Evolutionary conservation across 345 rosid genomes (phyloP).

Genomic region (Melaleuca quinquenervia): DNA sequence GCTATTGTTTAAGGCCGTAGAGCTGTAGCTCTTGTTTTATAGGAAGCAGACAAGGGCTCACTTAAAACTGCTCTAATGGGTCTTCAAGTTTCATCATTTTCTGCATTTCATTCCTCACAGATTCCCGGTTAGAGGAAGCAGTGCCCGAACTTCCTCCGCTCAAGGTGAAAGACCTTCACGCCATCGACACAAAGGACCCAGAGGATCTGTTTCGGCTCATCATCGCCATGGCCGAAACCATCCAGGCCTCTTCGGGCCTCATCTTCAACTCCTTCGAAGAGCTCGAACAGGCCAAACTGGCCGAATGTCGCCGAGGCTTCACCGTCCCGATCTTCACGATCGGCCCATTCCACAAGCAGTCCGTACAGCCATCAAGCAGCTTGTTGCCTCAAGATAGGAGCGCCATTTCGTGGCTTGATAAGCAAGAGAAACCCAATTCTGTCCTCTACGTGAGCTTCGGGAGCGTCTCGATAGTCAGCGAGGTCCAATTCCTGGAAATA

Average conservation of each 20-base stretch:
- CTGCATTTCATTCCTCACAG: neutral
- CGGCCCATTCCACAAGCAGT: constrained; percentile 28
- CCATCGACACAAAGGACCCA: neutral
- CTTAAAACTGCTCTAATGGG: neutral
- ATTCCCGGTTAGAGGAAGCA: constrained; percentile 11
- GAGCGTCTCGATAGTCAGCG: constrained; percentile 10
- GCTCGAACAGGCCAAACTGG: constrained; percentile 6
- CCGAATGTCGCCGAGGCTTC: neutral
- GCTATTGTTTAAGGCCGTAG: too few species aligned
- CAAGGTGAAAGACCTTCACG: constrained; percentile 28
- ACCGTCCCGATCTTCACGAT: constrained; percentile 11
- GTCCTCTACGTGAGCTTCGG: constrained; percentile 28
- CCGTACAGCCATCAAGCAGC: constrained; percentile 5
- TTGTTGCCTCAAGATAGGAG: constrained; percentile 6
- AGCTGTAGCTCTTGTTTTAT: neutral
- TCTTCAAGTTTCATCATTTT: neutral
- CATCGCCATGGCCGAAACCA: neutral
- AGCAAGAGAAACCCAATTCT: constrained; percentile 9
- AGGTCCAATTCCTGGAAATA: constrained; percentile 1
- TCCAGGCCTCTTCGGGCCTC: constrained; percentile 11
- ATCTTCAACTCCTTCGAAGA: constrained; percentile 20
- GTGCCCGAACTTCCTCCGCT: constrained; percentile 20
- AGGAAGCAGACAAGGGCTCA: neutral
- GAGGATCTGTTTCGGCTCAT: constrained; percentile 2
- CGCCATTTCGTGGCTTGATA: constrained; percentile 21